These are phyloP conservation scores for Lactuca sativa DNA, from an alignment of 129 eudicot genomes.

Conservation along the genomic window DNA sequence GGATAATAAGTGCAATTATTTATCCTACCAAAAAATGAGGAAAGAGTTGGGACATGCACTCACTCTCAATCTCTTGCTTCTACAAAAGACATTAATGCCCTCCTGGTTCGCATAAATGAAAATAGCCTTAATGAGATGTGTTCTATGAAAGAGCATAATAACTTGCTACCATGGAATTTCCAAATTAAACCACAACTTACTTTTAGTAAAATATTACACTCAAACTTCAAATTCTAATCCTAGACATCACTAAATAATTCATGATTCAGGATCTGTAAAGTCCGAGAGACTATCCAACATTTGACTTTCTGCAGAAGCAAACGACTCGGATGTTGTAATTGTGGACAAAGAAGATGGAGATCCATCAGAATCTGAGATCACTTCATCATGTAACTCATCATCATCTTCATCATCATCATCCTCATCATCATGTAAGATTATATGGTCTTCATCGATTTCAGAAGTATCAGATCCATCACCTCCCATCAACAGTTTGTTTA, in stretches of 20 bases:
- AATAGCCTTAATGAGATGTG: not conserved
- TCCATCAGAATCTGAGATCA: conserved; percentile 69
- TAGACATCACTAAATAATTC: conserved; percentile 21
- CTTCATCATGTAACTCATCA: conserved; percentile 39
- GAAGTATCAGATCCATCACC: conserved; percentile 76
- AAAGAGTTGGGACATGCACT: too few relatives aligned
- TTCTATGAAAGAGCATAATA: conserved; percentile 1
- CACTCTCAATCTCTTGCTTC: too few relatives aligned
- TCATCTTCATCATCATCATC: conserved; percentile 27
- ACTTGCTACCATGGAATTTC: conserved; percentile 3
- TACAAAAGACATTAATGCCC: too few relatives aligned
- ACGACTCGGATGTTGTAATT: conserved; percentile 67
- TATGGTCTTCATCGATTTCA: conserved; percentile 77
- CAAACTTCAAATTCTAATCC: conserved; percentile 10
- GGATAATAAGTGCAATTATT: too few relatives aligned
- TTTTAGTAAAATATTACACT: conserved; percentile 10
- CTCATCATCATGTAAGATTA: conserved; percentile 55
- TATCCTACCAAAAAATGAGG: too few relatives aligned
- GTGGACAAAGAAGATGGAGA: conserved; percentile 82
- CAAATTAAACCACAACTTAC: conserved; percentile 7
- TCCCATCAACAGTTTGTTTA: conserved; percentile 76
- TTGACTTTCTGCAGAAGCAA: conserved; percentile 89
- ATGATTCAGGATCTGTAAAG: conserved; percentile 63
- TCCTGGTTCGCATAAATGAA: too few relatives aligned
- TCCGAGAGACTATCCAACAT: conserved; percentile 71